Evolutionary conservation across 2,329 filamentous ascomycete genomes (phyloP).

Genomic region (Fusarium fracticaudum): DNA sequence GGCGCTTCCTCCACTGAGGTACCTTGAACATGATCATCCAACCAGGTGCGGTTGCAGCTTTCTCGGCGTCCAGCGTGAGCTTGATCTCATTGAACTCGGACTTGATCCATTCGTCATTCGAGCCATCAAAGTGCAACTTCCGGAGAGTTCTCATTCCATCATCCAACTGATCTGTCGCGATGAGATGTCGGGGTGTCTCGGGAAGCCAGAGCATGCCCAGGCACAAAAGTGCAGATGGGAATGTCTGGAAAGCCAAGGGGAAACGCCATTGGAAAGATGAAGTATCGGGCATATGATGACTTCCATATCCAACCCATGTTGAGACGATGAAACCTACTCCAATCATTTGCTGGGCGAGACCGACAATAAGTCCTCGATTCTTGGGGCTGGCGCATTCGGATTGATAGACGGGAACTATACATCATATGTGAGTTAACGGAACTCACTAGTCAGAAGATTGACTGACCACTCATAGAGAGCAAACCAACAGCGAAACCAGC

Average conservation of each 20-base stretch:
- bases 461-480: slow-evolving; percentile 53
- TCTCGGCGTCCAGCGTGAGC: slow-evolving; percentile 58
- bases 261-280: slow-evolving; percentile 49
- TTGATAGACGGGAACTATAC: slow-evolving; percentile 38
- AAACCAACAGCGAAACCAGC: slow-evolving; percentile 40
- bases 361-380: slow-evolving; percentile 55
- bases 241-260: slow-evolving; percentile 38
- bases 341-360: slow-evolving; percentile 64
- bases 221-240: slow-evolving; percentile 33
- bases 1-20: slow-evolving; percentile 62
- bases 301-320: slow-evolving; percentile 52
- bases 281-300: slow-evolving; percentile 38
- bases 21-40: slow-evolving; percentile 67
- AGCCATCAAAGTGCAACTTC: slow-evolving; percentile 62
- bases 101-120: slow-evolving; percentile 65
- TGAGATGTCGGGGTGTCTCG: slow-evolving; percentile 41
- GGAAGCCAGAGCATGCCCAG: slow-evolving; percentile 41
- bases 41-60: slow-evolving; percentile 46
- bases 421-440: slow-evolving; percentile 57
- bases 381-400: slow-evolving; percentile 39
- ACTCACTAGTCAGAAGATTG: slow-evolving; percentile 40
- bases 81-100: slow-evolving; percentile 65
- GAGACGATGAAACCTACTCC: slow-evolving; percentile 64
- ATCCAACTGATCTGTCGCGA: slow-evolving; percentile 51
- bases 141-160: slow-evolving; percentile 53